These are phyloP conservation scores for Crithidia sp. DNA, from an alignment of 208 protist genomes.

Conservation along the genomic window DNA sequence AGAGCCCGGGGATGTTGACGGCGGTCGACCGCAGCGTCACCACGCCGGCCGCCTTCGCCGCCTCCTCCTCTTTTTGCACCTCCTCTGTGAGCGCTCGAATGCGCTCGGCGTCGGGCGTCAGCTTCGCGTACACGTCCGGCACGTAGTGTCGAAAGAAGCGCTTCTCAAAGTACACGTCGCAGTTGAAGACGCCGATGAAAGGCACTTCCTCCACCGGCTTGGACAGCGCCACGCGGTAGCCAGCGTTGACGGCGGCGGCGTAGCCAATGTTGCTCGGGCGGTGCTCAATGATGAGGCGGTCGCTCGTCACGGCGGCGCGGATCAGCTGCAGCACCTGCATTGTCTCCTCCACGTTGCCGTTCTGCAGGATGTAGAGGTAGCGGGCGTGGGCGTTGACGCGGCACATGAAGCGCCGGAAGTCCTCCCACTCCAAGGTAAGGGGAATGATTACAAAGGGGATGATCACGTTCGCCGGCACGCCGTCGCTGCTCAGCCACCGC, in stretches of 20 bases:
- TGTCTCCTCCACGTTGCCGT: conserved; percentile 23
- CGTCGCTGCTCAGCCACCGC: conserved; percentile 22
- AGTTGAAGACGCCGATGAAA: conserved; percentile 31
- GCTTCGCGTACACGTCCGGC: conserved; percentile 11
- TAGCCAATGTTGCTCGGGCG: conserved; percentile 22
- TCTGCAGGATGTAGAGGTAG: conserved; percentile 27
- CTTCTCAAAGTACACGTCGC: conserved; percentile 21
- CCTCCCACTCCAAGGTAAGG: conserved; percentile 15
- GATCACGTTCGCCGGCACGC: conserved; percentile 8
- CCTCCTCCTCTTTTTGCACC: conserved; percentile 14
- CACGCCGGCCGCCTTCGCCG: conserved; percentile 1
- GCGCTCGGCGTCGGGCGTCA: conserved; percentile 19
- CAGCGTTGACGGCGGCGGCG: conserved; percentile 24
- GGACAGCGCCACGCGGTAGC: conserved; percentile 22
- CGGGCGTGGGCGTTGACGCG: conserved; percentile 18
- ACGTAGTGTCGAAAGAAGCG: conserved; percentile 18
- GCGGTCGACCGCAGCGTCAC: conserved; percentile 1
- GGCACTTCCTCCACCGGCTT: conserved; percentile 23
- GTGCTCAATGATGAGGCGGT: conserved; percentile 12
- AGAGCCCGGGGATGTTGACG: conserved; percentile 9
- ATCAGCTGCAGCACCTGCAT: conserved; percentile 2
- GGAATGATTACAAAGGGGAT: conserved; percentile 24
- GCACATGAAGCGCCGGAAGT: conserved; percentile 26
- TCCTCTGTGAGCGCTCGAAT: conserved; percentile 19
- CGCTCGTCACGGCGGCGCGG: conserved; percentile 6